Base-by-base conservation (phyloP, 352 stramenopile genomes). In the Blastocystis sp. region DNA sequence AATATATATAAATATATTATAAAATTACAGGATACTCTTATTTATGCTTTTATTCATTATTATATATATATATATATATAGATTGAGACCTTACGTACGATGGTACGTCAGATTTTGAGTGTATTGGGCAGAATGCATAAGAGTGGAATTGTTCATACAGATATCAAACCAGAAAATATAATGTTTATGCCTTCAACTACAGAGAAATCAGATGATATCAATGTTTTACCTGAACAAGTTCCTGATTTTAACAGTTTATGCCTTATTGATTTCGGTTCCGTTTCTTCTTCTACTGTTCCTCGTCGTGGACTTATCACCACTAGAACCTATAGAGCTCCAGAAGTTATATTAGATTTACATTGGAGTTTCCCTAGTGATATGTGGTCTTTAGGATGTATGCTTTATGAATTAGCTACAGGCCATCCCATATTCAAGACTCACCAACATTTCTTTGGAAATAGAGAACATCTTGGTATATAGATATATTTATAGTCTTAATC, bases 301-400 rank as follows among this genome's bases (percentile, higher is more conserved):
- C 46, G 58, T 25, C 31, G 33, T 16, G 43, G 44, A 33, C 31
- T 95, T 37, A 91, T 98, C 49, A 97, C 95, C 68, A 98, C 91
- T 33, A 72, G 91, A 11, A 90, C 96, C 69, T 98, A 98, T 68
- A 79, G 91, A 16, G 86, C 86, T 21, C 88, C 88, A 0, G 88
- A 96, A 70, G 89, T 98, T 1, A 95, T 95, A 65, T 75, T 98
- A 19, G 83, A 85, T 11, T 71, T 93, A 33, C 84, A 84, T 24
- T 98, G 91, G 91, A 92, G 84, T 68, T 93, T 84, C 48, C 84
- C 89, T 19, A 94, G 83, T 11, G 91, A 98, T 70, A 80, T 96
- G 70, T 98, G 91, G 91, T 93, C 80, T n/a, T 75, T 81, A 5
- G 91, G 87, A 1, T 98, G 91, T 70, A 96, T 96, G 67, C 80